Base-by-base conservation (phyloP, 2,329 filamentous ascomycete species). In the Xylariomycetidae sp. region DNA sequence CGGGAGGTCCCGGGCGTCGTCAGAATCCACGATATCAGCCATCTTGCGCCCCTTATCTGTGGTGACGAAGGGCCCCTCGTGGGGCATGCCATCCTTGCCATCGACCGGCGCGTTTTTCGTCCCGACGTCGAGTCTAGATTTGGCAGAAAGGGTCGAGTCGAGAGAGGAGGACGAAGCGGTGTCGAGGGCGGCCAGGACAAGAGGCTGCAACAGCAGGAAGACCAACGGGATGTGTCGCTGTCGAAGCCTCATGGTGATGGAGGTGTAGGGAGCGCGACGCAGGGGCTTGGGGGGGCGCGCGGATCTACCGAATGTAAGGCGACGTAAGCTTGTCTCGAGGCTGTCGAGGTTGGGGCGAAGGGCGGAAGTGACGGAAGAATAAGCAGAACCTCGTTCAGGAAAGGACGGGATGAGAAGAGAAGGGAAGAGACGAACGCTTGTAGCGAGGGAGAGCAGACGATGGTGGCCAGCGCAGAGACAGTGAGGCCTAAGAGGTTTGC, bases 1-100 rank as follows among this genome's bases (percentile, higher is more conserved):
- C 2, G 70, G 64, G 12, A 67, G 51, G 27, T 57, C 53, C 29
- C 60, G 51, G 18, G 52, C 48, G 4, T 42, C 38, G 17, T 41
- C 36, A 8, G 27, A 22, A 10, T 60, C 58, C 30, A 54, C 50
- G 15, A 53, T 43, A 17, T 43, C 43, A 14, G 50, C 43, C 31
- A 63, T 59, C 30, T 59, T 60, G 27, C 63, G 59, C 27, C 53
- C 59, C 47, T 50, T 49, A 38, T 72, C 65, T 12, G 68, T 73
- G 41, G 80, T 77, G 37, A 89, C 79, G 53, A 77, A 81, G 5
- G 92, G 92, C 2, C 92, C 92, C 14, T 82, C 77, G 56, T 95
- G 90, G 29, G 92, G 92, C 64, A 89, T 92, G 29, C 92, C 92
- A 63, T 96, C 92, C 50, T 84, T 82, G 28, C 89, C 89, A 57